Base-by-base conservation (phyloP, 2,329 filamentous ascomycete genomes). In the Scedosporium aurantiacum region DNA sequence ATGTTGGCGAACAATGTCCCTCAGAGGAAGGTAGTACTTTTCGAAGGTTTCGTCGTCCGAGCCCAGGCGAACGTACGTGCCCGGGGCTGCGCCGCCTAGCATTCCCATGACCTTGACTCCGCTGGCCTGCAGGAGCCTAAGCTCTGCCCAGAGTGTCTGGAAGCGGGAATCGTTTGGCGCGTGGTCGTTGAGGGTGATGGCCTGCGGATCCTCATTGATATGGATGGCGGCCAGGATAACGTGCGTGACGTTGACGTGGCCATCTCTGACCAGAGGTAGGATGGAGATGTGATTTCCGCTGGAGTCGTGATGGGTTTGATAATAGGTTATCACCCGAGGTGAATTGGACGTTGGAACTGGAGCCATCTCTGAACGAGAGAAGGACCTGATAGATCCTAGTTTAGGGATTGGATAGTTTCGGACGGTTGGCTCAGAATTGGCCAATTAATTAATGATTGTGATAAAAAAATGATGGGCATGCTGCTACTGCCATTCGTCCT, bases 211-310 rank as follows among this genome's bases (percentile, higher is more conserved):
- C 5, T 81, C 78, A 71, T 94, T 92, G 67, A 97, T 76, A 73
- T 97, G 92, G 63, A 97, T 84, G 12, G 92, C 91, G 5, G 90
- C 90, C 57, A 97, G 75, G 67, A 96, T 92, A 63, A 96, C 79
- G 74, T 97, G 92, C 0, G 92, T 96, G 27, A 82, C 70, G 43
- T 77, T 71, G 56, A 78, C 72, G 21, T 18, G 43, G 58, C 58
- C 58, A 25, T 43, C 37, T 16, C 18, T 40, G 65, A 84, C 69
- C 61, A 84, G 74, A 0, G 80, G 80, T 2, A 83, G 75, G 63
- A 82, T 73, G 3, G 81, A 82, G 64, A 84, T 78, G 63, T 76
- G 75, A 5, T 73, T 70, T 41, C 75, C 75, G 0, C 67, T 63
- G 5, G 68, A 65, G 64, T 78, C 73, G 68, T 83, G 80, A 37